Evolutionary conservation across 2,329 filamentous ascomycete genomes (phyloP), one percentile per base, ranked within the genome.

Genomic region (Monilinia aucupariae): DNA sequence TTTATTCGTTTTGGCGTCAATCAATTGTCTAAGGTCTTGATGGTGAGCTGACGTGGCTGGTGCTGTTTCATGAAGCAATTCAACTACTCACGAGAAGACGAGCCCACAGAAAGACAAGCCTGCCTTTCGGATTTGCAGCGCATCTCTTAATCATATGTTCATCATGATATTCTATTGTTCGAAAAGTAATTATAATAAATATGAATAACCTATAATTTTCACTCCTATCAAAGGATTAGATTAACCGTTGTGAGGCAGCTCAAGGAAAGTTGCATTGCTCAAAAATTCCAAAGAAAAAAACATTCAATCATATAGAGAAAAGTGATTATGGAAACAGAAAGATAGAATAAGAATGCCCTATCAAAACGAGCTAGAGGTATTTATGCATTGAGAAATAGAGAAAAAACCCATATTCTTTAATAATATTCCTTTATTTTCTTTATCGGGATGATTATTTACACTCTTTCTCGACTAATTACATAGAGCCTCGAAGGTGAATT

Each of bases 401-500:
- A 39, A 39, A 39, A n/a, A n/a, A n/a, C n/a, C 12, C 37, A 39
- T 39, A 39, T 39, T 10, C 4, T 39, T 39, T 15, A 3, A 15
- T 39, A 39, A 39, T 15, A 39, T 15, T 15, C 5, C 9, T 39
- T 39, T 4, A 15, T 39, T 39, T 39, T 15, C 12, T 39, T 39
- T 3, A 39, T 39, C 12, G 37, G 2, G 15, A 15, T 13, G 13
- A 39, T 39, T 39, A 39, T 39, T 12, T 15, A 39, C 9, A 3
- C 15, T 39, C 13, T 15, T 39, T 39, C 37, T 13, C 5, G 37
- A 17, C 37, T 39, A 39, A 39, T 39, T n/a, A n/a, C n/a, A n/a
- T n/a, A n/a, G n/a, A n/a, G n/a, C 83, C 48, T 85, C 77, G 74
- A 97, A 93, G 20, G 77, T 76, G 22, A 82, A 82, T 66, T 84